Base-by-base conservation (phyloP, 2,329 filamentous ascomycete species). In the Talaromyces sp. region DNA sequence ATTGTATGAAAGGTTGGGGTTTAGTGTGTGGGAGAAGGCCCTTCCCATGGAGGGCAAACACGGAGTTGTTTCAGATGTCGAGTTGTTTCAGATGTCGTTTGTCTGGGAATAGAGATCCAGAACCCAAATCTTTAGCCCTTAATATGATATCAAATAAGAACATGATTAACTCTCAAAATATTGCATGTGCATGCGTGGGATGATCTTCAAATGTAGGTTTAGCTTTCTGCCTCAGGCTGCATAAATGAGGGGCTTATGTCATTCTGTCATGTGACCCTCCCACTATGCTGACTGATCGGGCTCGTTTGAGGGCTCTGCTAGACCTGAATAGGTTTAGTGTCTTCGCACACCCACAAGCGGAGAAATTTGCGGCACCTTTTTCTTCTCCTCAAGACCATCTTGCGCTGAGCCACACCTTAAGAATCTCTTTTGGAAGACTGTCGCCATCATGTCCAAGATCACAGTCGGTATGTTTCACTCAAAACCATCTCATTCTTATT, bases 391-490 rank as follows among this genome's bases (percentile, higher is more conserved):
- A 58, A 69, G 65, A 67, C 63, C 68, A 71, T 72, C 67, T 68
- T 73, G 43, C 77, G 74, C 71, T 77, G 76, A 80, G 77, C 84
- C 84, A 82, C 85, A 90, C 87, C 87, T 89, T 85, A 89, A 88
- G 86, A 87, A 78, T 76, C 77, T 88, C 86, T 89, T 88, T 82
- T 89, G 88, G 88, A 90, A 91, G 89, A 91, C 88, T 88, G 87
- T 84, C 83, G 65, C 69, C 77, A 79, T 69, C 68, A 81, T 82
- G 79, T 81, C 79, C 58, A 82, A 82, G 75, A 80, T 82, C 72
- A 79, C 79, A 80, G 79, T 82, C 79, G 79, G 78, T 80, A 71
- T 61, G 78, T 72, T 61, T 16, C 49, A 35, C 3, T 22, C 30
- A 33, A 29, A 35, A 8, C 9, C 17, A 17, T 17, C 7, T 4